Conservation (phyloP, 1,284 basidiomycete genomes). For the Sphaerobolus stellatus region DNA sequence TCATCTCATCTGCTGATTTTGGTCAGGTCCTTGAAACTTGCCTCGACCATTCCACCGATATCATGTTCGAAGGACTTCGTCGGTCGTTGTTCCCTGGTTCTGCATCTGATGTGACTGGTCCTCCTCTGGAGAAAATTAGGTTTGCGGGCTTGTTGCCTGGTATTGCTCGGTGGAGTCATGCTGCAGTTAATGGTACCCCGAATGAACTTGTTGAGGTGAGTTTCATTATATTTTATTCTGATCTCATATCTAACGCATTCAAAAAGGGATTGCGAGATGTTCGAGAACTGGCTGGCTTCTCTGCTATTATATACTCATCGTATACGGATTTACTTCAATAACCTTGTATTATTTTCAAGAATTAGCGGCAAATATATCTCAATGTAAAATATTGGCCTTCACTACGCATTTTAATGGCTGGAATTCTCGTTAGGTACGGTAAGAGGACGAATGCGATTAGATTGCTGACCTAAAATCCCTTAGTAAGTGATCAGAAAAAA, state of each 20-base stretch:
- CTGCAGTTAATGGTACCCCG: conserved; percentile 69
- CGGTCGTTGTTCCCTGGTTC: conserved; percentile 50
- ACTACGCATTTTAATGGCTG: too few relatives aligned
- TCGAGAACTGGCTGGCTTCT: conserved; percentile 46
- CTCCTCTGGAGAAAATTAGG: conserved; percentile 44
- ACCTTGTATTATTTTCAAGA: too few relatives aligned
- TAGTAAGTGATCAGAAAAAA: too few relatives aligned
- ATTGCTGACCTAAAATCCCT: too few relatives aligned
- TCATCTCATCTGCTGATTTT: conserved; percentile 71
- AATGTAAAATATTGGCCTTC: too few relatives aligned
- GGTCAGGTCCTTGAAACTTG: conserved; percentile 61
- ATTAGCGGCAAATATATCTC: too few relatives aligned
- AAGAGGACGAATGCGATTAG: too few relatives aligned
- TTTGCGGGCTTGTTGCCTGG: conserved; percentile 78
- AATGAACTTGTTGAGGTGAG: conserved; percentile 85
- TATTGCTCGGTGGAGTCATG: conserved; percentile 72
- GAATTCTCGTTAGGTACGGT: too few relatives aligned
- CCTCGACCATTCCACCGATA: conserved; percentile 65
- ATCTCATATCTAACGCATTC: conserved; percentile 2
- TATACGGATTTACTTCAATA: conserved; percentile 29
- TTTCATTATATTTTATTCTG: conserved; percentile 1
- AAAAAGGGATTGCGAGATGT: conserved; percentile 40
- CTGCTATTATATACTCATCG: conserved; percentile 47
- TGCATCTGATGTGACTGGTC: conserved; percentile 20
- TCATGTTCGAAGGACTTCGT: conserved; percentile 54